A percentile compares a stretch with the other conserved stretches of the same genome.
phyloP scores from a whole-genome alignment of 1,139 yeast genomes.

The Nakaseomyces sp. region DNA sequence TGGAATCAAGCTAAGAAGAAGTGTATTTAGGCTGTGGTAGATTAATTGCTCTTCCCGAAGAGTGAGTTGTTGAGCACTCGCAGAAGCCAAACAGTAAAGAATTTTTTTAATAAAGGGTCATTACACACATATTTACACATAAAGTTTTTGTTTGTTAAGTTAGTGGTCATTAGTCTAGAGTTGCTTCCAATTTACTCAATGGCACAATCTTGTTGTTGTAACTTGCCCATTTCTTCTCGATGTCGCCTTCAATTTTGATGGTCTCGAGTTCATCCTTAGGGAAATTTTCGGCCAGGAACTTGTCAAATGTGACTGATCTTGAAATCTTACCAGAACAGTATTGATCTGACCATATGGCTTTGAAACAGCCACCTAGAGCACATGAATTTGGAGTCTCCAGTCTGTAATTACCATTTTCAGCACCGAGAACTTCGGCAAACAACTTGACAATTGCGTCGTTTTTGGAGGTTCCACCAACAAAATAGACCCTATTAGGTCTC shows the following conservation, averaged over 20 bases:
- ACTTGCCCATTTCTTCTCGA: conserved; percentile 28
- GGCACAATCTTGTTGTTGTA: conserved; percentile 31
- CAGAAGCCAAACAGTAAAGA: too few relatives aligned
- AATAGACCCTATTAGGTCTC: conserved; percentile 64
- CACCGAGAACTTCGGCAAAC: conserved; percentile 64
- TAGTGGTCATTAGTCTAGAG: conserved; percentile 7
- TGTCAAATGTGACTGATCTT: conserved; percentile 25
- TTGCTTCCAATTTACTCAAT: conserved; percentile 28
- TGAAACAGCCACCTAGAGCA: conserved; percentile 90
- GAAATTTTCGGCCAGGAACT: conserved; percentile 39
- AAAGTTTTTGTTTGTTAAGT: not conserved
- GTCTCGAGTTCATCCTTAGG: conserved; percentile 41
- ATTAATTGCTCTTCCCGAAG: too few relatives aligned
- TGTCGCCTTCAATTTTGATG: conserved; percentile 27
- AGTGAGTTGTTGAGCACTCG: too few relatives aligned
- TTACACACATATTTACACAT: not conserved
- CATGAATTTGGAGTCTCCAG: conserved; percentile 84
- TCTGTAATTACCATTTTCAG: conserved; percentile 52
- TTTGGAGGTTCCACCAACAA: conserved; percentile 82
- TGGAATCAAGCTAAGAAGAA: too few relatives aligned
- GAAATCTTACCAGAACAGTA: conserved; percentile 11
- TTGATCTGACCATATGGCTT: conserved; percentile 62
- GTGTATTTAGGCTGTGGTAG: too few relatives aligned
- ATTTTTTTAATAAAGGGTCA: not conserved
- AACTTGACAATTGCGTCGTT: conserved; percentile 58